These are phyloP conservation scores for Desmodesmus armatus DNA, from an alignment of 139 green algal species.

Conservation along the genomic window DNA sequence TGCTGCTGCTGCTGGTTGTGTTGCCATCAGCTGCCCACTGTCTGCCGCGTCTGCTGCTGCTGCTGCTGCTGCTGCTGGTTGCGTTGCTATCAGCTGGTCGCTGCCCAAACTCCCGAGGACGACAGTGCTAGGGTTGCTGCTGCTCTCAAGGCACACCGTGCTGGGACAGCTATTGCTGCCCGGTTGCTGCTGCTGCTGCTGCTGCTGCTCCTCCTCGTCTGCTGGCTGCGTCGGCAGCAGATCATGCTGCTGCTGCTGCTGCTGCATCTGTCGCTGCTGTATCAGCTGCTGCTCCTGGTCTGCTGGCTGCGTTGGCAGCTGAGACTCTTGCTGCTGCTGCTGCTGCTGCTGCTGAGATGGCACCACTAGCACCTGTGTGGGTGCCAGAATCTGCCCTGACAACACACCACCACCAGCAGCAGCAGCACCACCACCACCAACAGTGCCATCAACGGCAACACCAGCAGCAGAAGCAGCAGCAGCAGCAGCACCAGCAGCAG, in stretches of 20 bases:
- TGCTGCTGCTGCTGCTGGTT: neutral
- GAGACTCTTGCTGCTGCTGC: slow-evolving; percentile 16
- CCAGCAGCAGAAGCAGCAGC: neutral
- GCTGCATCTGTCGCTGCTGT: neutral
- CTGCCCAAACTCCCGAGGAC: neutral
- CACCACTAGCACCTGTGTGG: neutral
- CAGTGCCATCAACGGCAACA: neutral
- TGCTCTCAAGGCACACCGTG: slow-evolving; percentile 9
- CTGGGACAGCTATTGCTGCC: slow-evolving; percentile 1
- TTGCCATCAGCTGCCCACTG: neutral
- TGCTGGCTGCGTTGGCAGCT: neutral
- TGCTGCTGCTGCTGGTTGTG: neutral
- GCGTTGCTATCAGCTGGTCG: neutral
- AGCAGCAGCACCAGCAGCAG: neutral
- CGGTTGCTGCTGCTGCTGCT: slow-evolving; percentile 14
- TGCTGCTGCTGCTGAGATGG: slow-evolving; percentile 14
- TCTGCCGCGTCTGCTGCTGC: slow-evolving; percentile 10
- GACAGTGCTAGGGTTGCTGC: neutral
- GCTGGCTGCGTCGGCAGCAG: neutral
- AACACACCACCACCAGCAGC: neutral
- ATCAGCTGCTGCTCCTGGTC: neutral
- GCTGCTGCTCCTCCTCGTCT: neutral
- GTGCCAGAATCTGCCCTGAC: neutral
- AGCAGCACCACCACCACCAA: slow-evolving; percentile 2
- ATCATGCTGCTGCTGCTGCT: slow-evolving; percentile 9